Evolutionary conservation across 495 filamentous ascomycete species (phyloP), one percentile per base, ranked within the genome.

Genomic region (Penicillium bovifimosum): DNA sequence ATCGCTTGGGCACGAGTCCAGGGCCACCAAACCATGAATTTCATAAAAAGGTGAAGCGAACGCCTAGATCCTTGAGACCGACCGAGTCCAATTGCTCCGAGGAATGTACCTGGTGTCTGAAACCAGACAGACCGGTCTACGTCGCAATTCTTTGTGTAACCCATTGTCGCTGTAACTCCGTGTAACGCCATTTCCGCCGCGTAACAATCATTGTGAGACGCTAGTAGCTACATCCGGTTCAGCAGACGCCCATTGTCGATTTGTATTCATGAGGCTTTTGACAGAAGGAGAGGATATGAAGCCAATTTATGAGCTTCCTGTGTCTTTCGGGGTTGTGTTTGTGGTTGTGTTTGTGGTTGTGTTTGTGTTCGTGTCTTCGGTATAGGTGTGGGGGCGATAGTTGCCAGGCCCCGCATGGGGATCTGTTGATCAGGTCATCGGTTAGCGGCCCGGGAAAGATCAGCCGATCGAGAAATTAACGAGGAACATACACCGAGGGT

Each of bases 401-500:
- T 62, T 53, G 29, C 44, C 45, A 27, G 56, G 56, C 18, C 40
- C 50, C 27, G 55, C 53, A 7, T 51, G 34, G 9, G 53, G 54
- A 57, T 56, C 59, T 62, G 4, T 24, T 24, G 16, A 41, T 43
- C 11, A 18, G 7, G 27, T 41, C 18, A 26, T 11, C 28, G 29
- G 45, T 47, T 42, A 52, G 35, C 38, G 35, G 20, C 20, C 20
- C 20, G 20, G 20, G n/a, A n/a, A 11, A 24, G 24, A 56, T 42
- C 31, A 33, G 11, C 9, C 41, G 28, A 35, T 40, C 18, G 20
- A 27, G 6, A 33, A 17, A 10, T 29, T 10, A 24, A 2, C n/a
- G 47, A 24, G 20, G 17, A 33, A 64, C 70, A 20, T 64, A 73
- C 70, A 63, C 28, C 53, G 59, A 9, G 67, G 66, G 41, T 74